Evolutionary conservation across 306 rosid genomes (phyloP).

Genomic region (Betula pendula): DNA sequence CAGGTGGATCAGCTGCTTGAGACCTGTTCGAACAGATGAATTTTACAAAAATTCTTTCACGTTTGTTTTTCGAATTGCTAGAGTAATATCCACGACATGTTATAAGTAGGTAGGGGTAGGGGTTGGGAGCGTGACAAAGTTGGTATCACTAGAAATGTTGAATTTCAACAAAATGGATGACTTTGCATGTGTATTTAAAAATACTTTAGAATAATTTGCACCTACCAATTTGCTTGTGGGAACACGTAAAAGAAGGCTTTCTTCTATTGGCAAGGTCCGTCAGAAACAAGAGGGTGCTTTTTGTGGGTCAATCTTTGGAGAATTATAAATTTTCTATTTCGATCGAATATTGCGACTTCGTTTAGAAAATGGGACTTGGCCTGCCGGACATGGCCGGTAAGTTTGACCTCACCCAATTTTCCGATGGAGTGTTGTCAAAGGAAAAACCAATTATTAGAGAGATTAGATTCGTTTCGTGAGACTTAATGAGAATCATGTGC

Average conservation of each 20-base stretch:
- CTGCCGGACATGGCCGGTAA: not conserved
- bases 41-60: too few relatives aligned
- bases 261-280: constrained; percentile 31
- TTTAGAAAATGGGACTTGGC: not conserved
- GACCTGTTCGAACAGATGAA: too few relatives aligned
- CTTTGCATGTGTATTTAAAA: not conserved
- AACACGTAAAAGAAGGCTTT: constrained; percentile 6
- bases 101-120: too few relatives aligned
- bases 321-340: not conserved
- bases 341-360: not conserved
- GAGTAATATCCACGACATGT: too few relatives aligned
- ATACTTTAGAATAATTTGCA: not conserved
- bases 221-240: constrained; percentile 7
- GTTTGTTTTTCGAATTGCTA: too few relatives aligned
- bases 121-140: too few relatives aligned
- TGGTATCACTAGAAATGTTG: not conserved
- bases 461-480: constrained; percentile 24
- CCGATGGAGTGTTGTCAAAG: constrained; percentile 5
- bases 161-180: not conserved
- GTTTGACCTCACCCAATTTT: constrained; percentile 22
- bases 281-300: constrained; percentile 10
- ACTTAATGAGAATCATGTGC: constrained; percentile 2
- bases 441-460: constrained; percentile 18
- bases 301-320: not conserved
- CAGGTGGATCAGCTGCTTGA: too few relatives aligned